A percentile compares a stretch with the other conserved stretches of the same genome.
Conservation (phyloP, 441 rosid genomes). For the Erodium trifolium region DNA sequence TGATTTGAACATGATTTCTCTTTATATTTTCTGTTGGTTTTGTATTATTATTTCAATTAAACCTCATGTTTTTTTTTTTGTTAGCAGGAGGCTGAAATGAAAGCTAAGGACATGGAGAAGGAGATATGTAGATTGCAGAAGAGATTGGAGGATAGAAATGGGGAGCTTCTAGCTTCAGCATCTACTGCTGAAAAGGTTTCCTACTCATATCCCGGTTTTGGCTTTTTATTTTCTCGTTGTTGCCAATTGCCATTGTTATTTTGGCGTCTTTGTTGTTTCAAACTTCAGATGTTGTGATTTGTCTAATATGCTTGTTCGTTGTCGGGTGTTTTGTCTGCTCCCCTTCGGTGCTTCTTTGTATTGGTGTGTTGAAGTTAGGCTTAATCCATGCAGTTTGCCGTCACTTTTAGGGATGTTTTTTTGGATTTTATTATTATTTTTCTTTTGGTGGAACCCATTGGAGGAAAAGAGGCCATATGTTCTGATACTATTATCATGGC, state of each 20-base stretch:
- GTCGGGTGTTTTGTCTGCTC: conserved; percentile 14
- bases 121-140: conserved; percentile 18
- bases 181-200: conserved; percentile 2
- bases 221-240: not conserved
- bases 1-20: too few species aligned
- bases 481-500: conserved; percentile 4
- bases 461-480: conserved; percentile 17
- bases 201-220: not conserved
- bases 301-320: conserved; percentile 8
- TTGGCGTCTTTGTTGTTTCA: not conserved
- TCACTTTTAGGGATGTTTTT: not conserved
- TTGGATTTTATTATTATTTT: too few species aligned
- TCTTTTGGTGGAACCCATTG: conserved; percentile 24
- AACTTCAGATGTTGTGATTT: not conserved
- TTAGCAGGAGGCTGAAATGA: conserved; percentile 20
- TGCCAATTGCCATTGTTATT: not conserved
- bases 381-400: conserved; percentile 10
- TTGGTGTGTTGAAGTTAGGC: not conserved
- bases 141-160: not conserved
- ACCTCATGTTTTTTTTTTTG: not conserved
- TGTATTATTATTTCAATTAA: too few species aligned
- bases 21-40: too few species aligned
- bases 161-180: conserved; percentile 10
- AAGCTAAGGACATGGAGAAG: conserved; percentile 16
- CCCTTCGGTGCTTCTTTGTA: conserved; percentile 4